phyloP scores from a whole-genome alignment of 2,329 filamentous ascomycete species.

The Thyridium curvatum region DNA sequence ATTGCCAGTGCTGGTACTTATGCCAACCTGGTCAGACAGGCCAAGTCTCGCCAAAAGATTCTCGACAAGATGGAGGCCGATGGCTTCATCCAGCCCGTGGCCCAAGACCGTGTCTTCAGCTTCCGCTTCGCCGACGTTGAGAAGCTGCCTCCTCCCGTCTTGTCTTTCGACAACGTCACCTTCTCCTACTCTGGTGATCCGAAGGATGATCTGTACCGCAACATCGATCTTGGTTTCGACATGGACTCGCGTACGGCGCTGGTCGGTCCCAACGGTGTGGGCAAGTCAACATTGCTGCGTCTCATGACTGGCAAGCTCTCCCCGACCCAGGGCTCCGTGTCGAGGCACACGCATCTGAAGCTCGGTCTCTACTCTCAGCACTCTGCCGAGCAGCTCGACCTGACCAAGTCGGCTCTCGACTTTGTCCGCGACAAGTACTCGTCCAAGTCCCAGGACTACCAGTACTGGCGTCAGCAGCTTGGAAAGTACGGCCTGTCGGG shows the following conservation, averaged over 20 bases:
- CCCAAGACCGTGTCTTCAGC: constrained; percentile 80
- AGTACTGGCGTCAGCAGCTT: constrained; percentile 98
- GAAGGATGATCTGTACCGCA: constrained; percentile 90
- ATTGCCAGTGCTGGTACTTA: constrained; percentile 99
- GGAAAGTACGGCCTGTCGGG: constrained; percentile 90
- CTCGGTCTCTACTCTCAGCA: constrained; percentile 97
- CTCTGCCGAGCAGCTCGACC: constrained; percentile 94
- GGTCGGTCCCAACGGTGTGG: constrained; percentile 97
- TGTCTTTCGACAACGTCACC: constrained; percentile 94
- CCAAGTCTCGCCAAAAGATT: constrained; percentile 99
- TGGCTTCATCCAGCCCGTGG: constrained; percentile 91
- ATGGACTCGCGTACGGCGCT: constrained; percentile 98
- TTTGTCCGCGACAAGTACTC: constrained; percentile 96
- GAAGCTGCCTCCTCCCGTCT: constrained; percentile 94
- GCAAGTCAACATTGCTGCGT: constrained; percentile 92
- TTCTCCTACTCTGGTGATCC: constrained; percentile 93
- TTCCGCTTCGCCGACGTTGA: constrained; percentile 99
- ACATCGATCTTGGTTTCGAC: constrained; percentile 97
- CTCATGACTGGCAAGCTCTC: constrained; percentile 95
- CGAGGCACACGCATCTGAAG: constrained; percentile 96
- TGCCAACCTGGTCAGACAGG: constrained; percentile 97
- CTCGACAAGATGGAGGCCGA: constrained; percentile 99
- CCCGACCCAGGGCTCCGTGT: constrained; percentile 74
- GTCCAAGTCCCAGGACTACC: constrained; percentile 88
- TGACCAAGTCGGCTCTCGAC: constrained; percentile 95